A percentile compares a stretch with the other conserved stretches of the same genome.
These are phyloP conservation scores for Penicillium taxi DNA, from an alignment of 495 filamentous ascomycete genomes.

Conservation along the genomic window DNA sequence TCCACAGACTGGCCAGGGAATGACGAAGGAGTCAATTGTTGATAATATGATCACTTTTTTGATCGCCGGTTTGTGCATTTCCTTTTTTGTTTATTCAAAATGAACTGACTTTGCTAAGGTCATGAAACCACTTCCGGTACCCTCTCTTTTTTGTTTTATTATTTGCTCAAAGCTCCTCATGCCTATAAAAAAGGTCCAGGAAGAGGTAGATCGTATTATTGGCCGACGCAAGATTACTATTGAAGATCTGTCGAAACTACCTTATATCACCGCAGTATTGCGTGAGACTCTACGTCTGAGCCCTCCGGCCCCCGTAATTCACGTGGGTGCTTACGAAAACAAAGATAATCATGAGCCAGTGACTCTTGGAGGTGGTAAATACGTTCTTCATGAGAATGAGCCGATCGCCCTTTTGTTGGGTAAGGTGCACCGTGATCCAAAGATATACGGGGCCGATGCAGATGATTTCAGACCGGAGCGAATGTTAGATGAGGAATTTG, in stretches of 20 bases:
- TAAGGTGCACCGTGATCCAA: conserved; percentile 59
- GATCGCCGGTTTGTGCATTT: conserved; percentile 38
- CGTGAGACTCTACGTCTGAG: conserved; percentile 63
- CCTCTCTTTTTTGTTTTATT: conserved; percentile 48
- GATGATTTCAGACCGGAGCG: conserved; percentile 58
- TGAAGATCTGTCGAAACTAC: conserved; percentile 59
- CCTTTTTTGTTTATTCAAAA: too few species aligned
- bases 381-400: conserved; percentile 49
- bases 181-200: conserved; percentile 52
- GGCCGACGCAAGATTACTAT: conserved; percentile 55
- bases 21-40: conserved; percentile 53
- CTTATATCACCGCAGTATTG: conserved; percentile 57
- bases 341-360: conserved; percentile 48
- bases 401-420: conserved; percentile 47
- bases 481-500: conserved; percentile 57
- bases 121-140: conserved; percentile 66
- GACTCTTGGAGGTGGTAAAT: conserved; percentile 51
- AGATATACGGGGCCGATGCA: conserved; percentile 54
- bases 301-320: conserved; percentile 50
- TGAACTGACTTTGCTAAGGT: conserved; percentile 30
- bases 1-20: conserved; percentile 55
- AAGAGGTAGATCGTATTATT: conserved; percentile 60
- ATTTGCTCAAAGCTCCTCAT: conserved; percentile 53
- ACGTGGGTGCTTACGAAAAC: conserved; percentile 25
- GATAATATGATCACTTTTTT: conserved; percentile 69